These are phyloP conservation scores for Magnolia changhungtana DNA, from an alignment of 164 flowering plant species.

Conservation along the genomic window DNA sequence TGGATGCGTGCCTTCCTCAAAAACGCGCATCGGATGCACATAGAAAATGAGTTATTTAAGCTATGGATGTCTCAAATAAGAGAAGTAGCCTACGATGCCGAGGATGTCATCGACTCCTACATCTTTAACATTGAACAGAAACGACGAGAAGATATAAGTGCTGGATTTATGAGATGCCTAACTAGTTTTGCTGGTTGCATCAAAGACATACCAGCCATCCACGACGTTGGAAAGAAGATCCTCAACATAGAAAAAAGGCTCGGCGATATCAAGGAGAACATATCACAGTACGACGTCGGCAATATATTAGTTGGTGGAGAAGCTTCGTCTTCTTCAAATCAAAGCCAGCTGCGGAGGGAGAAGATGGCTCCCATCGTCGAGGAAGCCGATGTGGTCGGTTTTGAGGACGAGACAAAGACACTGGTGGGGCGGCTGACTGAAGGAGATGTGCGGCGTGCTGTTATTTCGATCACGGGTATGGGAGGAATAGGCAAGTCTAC, in stretches of 20 bases:
- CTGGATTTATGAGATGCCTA: background rate
- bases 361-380: constrained; percentile 29
- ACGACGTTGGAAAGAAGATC: constrained; percentile 30
- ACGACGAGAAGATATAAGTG: background rate
- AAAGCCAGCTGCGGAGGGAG: constrained; percentile 21
- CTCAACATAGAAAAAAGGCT: constrained; percentile 30
- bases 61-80: background rate
- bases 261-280: constrained; percentile 2
- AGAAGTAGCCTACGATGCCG: background rate
- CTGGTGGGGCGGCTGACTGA: constrained; percentile 33
- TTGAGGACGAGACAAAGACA: constrained; percentile 36
- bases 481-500: constrained; percentile 20
- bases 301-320: constrained; percentile 1
- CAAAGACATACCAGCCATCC: constrained; percentile 14
- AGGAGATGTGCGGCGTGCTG: constrained; percentile 4
- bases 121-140: background rate
- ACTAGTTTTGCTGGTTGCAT: constrained; percentile 13
- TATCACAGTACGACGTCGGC: background rate
- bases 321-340: background rate
- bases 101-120: constrained; percentile 7
- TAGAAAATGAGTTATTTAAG: background rate
- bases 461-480: constrained; percentile 17
- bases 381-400: constrained; percentile 37
- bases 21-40: background rate
- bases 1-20: background rate